Evolutionary conservation across 495 filamentous ascomycete species (phyloP).

Genomic region (Annulohypoxylon moriforme): DNA sequence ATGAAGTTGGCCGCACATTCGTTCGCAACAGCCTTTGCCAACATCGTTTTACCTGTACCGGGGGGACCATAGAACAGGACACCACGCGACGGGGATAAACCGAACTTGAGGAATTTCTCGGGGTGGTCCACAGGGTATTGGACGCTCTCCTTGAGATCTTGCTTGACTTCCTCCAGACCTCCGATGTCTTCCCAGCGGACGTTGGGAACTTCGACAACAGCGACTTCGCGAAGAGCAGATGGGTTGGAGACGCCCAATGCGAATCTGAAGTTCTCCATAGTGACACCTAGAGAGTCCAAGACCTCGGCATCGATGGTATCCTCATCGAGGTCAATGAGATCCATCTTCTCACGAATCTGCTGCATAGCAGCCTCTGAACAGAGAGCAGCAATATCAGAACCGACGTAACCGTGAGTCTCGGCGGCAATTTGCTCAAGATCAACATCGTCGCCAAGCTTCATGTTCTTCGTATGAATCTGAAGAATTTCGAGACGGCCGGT

Average conservation of each 20-base stretch:
- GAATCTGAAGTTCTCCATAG: slow-evolving; percentile 99
- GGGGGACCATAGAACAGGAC: slow-evolving; percentile 98
- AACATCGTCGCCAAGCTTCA: slow-evolving; percentile 98
- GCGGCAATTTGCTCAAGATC: slow-evolving; percentile 96
- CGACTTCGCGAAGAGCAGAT: slow-evolving; percentile 97
- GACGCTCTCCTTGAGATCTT: slow-evolving; percentile 98
- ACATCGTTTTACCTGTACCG: slow-evolving; percentile 99
- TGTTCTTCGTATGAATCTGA: slow-evolving; percentile 99
- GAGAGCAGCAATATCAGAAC: slow-evolving; percentile 97
- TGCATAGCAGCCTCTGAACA: slow-evolving; percentile 99
- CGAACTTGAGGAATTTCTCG: slow-evolving; percentile 99
- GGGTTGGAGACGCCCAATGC: slow-evolving; percentile 98
- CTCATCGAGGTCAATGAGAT: slow-evolving; percentile 98
- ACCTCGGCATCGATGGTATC: slow-evolving; percentile 99
- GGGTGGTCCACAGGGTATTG: slow-evolving; percentile 99
- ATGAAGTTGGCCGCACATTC: slow-evolving; percentile 99
- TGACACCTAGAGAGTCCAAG: slow-evolving; percentile 96
- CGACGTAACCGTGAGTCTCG: slow-evolving; percentile 99
- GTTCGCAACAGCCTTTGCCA: slow-evolving; percentile 99
- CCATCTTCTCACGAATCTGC: slow-evolving; percentile 99
- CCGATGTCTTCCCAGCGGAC: slow-evolving; percentile 99
- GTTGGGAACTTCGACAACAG: slow-evolving; percentile 98
- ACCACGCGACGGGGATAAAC: slow-evolving; percentile 96
- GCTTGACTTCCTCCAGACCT: slow-evolving; percentile 98
- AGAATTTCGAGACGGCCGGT: slow-evolving; percentile 99